Conservation (phyloP, 2,329 filamentous ascomycete genomes). For the Cadophora gregata region DNA sequence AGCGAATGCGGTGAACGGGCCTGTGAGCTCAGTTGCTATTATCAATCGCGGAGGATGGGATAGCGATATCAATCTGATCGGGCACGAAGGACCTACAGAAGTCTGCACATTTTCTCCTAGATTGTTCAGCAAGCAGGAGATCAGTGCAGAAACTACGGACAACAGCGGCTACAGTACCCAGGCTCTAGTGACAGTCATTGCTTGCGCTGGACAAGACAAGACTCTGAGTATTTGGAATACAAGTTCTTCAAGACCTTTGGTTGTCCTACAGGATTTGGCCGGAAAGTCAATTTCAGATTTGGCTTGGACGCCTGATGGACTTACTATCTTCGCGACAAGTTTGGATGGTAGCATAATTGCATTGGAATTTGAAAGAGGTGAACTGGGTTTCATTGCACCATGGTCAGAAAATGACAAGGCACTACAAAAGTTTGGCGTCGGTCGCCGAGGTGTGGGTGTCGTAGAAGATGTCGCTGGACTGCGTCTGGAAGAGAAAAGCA, state of each 20-base stretch:
- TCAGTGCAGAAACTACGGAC: slow-evolving; percentile 54
- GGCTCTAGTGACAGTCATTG: slow-evolving; percentile 84
- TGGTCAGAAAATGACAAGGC: slow-evolving; percentile 91
- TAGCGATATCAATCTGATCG: slow-evolving; percentile 95
- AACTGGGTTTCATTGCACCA: slow-evolving; percentile 87
- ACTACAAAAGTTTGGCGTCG: slow-evolving; percentile 89
- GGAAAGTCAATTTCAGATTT: slow-evolving; percentile 94
- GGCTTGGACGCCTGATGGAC: slow-evolving; percentile 91
- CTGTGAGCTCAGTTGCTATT: slow-evolving; percentile 95
- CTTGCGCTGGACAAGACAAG: slow-evolving; percentile 96
- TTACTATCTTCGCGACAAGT: slow-evolving; percentile 83
- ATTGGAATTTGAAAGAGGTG: slow-evolving; percentile 81
- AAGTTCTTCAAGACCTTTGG: slow-evolving; percentile 86
- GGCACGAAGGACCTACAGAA: slow-evolving; percentile 95
- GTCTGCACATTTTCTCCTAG: slow-evolving; percentile 97
- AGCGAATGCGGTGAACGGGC: slow-evolving; percentile 95
- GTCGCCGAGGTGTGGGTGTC: slow-evolving; percentile 86
- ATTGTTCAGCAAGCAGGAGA: slow-evolving; percentile 77
- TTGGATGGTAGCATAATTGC: slow-evolving; percentile 88
- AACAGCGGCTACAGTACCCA: slow-evolving; percentile 54
- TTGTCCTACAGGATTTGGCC: slow-evolving; percentile 87
- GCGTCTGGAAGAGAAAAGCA: slow-evolving; percentile 87
- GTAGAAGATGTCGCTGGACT: slow-evolving; percentile 91
- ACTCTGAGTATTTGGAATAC: slow-evolving; percentile 98
- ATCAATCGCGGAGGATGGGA: slow-evolving; percentile 93